Base-by-base conservation (phyloP, 805 yeast genomes). In the Diddensiella santjacobensis region DNA sequence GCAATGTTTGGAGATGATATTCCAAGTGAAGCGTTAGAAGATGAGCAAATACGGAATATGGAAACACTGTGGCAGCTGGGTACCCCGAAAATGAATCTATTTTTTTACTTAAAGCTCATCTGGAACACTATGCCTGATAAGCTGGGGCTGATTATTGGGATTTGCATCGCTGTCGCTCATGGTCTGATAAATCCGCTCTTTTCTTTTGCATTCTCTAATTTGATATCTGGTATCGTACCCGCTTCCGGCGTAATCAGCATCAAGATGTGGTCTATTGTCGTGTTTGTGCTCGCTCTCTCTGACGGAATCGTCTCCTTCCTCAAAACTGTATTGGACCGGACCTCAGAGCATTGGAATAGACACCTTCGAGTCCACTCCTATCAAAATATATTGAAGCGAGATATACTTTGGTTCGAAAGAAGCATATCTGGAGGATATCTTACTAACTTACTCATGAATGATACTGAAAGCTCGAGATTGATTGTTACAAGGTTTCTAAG, bases 131-230 rank as follows among this genome's bases (percentile, higher is more conserved):
- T 35, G 8, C 58, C 58, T 3, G 30, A 49, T 39, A 65, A 62
- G 30, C 13, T 22, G 6, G 22, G 52, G 3, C 42, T 80, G 0
- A 10, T 62, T 0, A 0, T 75, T 0, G 97, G 96, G 0, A 47
- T 85, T 1, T 0, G 74, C 0, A 55, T 75, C 3, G 71, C 89
- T 0, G 52, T 81, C 0, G 41, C 77, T 0, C 79, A 82, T 50
- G 90, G 95, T 8, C 75, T 74, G 0, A 64, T 78, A 1, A 82
- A 80, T 50, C 97, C 98, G 0, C 66, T 86, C 0, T 88, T 93
- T 53, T 85, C 96, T 0, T 89, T 67, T 60, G 77, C 84, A 22
- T 80, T 90, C 53, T 79, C 97, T 1, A 80, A 80, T 50, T 66
- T 91, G 5, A 66, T 91, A 4, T 64, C 75, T 20, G 84, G 83